Conservation (phyloP, 176 grass and related monocot species). For the Secale cereale region DNA sequence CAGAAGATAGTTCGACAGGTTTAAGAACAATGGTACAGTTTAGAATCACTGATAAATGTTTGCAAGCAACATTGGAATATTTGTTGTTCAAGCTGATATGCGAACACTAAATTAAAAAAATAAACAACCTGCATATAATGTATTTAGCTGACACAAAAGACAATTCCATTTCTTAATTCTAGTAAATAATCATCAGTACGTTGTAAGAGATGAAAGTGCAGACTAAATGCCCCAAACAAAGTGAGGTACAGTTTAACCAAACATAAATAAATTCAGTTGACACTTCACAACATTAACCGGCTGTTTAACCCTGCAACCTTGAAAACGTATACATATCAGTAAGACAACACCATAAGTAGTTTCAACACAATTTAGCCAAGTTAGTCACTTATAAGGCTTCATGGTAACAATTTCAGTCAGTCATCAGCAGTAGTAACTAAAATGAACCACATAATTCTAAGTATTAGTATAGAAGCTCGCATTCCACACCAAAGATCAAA, state of each 20-base stretch:
- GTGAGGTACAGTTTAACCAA: background rate
- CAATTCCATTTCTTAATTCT: background rate
- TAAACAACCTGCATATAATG: background rate
- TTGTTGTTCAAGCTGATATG: background rate
- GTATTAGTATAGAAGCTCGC: background rate
- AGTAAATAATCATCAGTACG: background rate
- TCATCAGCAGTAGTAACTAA: no score
- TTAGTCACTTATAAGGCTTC: background rate
- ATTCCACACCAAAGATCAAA: background rate
- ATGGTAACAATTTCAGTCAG: background rate
- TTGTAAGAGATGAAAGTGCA: background rate
- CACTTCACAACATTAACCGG: background rate
- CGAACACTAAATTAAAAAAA: background rate
- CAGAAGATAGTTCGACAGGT: background rate
- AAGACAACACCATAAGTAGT: background rate
- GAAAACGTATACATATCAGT: background rate
- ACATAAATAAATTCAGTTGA: no score
- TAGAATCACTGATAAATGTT: no score
- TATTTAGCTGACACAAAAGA: background rate
- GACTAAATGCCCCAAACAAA: background rate
- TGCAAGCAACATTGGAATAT: no score
- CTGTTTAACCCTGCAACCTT: background rate
- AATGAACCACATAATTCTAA: background rate
- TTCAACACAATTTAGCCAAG: background rate
- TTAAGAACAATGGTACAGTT: background rate